These are phyloP conservation scores for Comarum palustre DNA, from an alignment of 306 rosid genomes.

Conservation along the genomic window DNA sequence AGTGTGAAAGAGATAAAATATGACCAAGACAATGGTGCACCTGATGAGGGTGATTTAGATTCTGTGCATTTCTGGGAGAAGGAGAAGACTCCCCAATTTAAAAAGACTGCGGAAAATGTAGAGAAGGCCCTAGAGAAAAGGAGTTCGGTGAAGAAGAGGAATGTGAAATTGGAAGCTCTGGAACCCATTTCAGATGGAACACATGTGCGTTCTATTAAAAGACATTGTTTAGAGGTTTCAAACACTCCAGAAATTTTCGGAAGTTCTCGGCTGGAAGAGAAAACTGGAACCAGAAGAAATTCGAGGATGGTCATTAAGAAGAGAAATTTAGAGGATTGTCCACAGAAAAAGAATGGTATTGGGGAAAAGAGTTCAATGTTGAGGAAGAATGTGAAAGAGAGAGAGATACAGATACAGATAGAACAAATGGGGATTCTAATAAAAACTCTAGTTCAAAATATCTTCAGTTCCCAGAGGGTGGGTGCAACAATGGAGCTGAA, in stretches of 20 bases:
- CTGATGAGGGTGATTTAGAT: background rate
- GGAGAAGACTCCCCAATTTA: background rate
- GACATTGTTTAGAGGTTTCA: background rate
- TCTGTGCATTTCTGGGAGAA: constrained; percentile 6
- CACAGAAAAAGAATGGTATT: background rate
- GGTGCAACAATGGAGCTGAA: constrained; percentile 1
- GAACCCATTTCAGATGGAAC: constrained; percentile 1
- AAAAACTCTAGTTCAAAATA: background rate
- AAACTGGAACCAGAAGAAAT: background rate
- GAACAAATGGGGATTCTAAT: background rate
- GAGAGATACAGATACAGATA: background rate
- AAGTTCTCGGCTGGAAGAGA: constrained; percentile 10
- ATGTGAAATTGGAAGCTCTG: background rate
- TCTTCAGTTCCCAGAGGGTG: background rate
- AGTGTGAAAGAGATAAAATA: background rate
- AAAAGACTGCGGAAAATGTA: background rate
- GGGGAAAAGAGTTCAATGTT: background rate
- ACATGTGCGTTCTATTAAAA: constrained; percentile 1
- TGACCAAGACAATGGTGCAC: constrained; percentile 3
- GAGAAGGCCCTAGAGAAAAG: background rate
- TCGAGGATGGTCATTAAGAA: constrained; percentile 9
- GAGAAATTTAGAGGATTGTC: background rate
- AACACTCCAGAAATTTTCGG: background rate
- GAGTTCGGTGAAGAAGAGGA: constrained; percentile 6
- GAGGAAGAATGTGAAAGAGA: background rate